Evolutionary conservation across 495 filamentous ascomycete species (phyloP), one percentile per base, ranked within the genome.

Genomic region (Delitschia confertaspora): DNA sequence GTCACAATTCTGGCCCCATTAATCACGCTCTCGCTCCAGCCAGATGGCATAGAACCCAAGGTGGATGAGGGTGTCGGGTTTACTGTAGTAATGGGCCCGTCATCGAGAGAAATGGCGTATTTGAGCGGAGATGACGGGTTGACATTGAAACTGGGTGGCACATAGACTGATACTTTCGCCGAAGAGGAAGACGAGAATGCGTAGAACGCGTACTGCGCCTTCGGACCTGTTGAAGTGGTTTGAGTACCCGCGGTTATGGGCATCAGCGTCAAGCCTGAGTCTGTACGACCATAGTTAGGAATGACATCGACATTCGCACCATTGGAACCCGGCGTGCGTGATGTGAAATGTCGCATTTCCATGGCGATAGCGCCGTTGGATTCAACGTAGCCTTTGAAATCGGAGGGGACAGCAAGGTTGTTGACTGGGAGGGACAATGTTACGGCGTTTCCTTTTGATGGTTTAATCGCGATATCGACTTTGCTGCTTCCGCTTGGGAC

Each of bases 321-420:
- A 4, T 18, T 25, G 3, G 42, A 6, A 19, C 49, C 49, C 1
- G 35, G 18, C 6, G 21, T 20, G 6, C 14, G 22, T 1, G 49
- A 53, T 11, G 36, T 47, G 30, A 6, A 53, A 26, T 27, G 23
- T 2, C 1, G 3, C 43, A 47, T 53, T 33, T 53, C 49, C 21
- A 53, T 35, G 16, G 49, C 36, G n/a, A 53, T 37, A 23, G 24
- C 43, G 37, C 49, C 49, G 37, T 47, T 47, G 43, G 49, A 53
- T 33, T 47, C 42, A 2, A 47, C 37, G 32, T 47, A 42, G 8
- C 49, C 49, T 24, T 41, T 53, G 38, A 42, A 53, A 2, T 34
- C 29, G 13, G 13, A 26, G 1, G 49, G 43, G 1, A 53, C 42
- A 9, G 13, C 23, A 23, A 47, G 13, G 14, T 47, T 53, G 30